These are phyloP conservation scores for Agastache rugosa DNA, from an alignment of 257 asterid species.

Conservation along the genomic window DNA sequence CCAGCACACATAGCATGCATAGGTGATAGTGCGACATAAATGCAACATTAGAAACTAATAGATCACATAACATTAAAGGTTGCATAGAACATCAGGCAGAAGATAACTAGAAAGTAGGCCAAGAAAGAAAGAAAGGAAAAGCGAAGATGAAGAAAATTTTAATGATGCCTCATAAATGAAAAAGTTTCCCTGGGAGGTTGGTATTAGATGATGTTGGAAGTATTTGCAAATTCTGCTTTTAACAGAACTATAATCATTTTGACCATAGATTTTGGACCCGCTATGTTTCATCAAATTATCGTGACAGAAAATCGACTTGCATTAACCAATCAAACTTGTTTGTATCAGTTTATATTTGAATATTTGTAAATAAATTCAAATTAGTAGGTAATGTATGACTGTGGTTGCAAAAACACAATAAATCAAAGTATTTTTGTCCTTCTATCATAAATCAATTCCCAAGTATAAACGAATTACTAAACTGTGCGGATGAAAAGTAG, in stretches of 20 bases:
- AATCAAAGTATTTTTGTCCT: not conserved
- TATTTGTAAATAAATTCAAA: not conserved
- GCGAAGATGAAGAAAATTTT: not conserved
- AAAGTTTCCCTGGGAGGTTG: constrained; percentile 17
- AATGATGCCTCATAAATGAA: constrained; percentile 9
- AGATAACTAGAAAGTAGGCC: constrained; percentile 12
- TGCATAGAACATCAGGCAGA: constrained; percentile 8
- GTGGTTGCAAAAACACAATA: not conserved
- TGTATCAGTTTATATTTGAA: not conserved
- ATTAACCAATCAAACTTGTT: not conserved
- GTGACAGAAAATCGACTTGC: not conserved
- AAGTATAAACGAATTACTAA: constrained; percentile 9
- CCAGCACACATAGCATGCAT: not conserved
- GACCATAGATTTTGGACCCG: not conserved
- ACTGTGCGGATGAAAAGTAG: constrained; percentile 17
- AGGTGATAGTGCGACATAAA: not conserved
- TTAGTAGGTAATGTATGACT: not conserved
- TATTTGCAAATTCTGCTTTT: constrained; percentile 4
- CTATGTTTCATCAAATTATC: not conserved
- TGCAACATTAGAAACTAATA: too few species aligned
- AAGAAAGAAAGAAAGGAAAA: not conserved
- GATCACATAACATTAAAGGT: not conserved
- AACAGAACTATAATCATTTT: not conserved
- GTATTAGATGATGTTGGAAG: constrained; percentile 6
- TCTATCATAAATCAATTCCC: not conserved